These are phyloP conservation scores for Mikania micrantha DNA, from an alignment of 129 eudicot species.

Conservation along the genomic window DNA sequence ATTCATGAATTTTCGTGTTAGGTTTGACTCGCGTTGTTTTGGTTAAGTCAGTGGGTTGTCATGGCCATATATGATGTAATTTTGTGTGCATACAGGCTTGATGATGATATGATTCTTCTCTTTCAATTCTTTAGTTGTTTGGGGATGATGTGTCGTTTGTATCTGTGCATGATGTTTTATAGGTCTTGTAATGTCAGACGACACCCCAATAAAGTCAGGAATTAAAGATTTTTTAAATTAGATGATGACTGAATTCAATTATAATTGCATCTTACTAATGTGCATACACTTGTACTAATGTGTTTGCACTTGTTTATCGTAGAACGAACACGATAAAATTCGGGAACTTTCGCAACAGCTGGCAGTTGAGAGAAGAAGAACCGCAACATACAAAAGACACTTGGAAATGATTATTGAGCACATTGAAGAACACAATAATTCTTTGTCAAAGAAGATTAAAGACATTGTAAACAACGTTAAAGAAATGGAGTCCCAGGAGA, in stretches of 20 bases:
- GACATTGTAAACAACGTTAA: slow-evolving; percentile 62
- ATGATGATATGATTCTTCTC: not conserved
- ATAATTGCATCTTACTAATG: not conserved
- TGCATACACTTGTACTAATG: not conserved
- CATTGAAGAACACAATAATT: slow-evolving; percentile 82
- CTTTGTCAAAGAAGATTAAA: slow-evolving; percentile 67
- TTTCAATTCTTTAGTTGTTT: not conserved
- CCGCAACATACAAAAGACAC: slow-evolving; percentile 79
- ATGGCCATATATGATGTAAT: not conserved
- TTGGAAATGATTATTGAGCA: slow-evolving; percentile 81
- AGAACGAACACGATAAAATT: slow-evolving; percentile 91
- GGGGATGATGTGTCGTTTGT: not conserved
- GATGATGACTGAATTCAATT: not conserved
- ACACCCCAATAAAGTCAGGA: not conserved
- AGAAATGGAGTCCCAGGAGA: slow-evolving; percentile 61
- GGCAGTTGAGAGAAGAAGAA: slow-evolving; percentile 75
- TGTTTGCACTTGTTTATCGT: not conserved
- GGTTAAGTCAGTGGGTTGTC: not conserved
- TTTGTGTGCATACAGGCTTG: not conserved
- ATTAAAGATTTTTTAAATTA: not conserved
- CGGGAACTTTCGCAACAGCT: slow-evolving; percentile 90
- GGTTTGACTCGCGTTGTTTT: too few species aligned
- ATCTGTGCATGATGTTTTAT: slow-evolving; percentile 1
- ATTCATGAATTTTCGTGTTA: not conserved
- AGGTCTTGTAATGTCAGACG: not conserved